These are phyloP conservation scores for Ogataea trehalophila DNA, from an alignment of 805 yeast species.

Conservation along the genomic window DNA sequence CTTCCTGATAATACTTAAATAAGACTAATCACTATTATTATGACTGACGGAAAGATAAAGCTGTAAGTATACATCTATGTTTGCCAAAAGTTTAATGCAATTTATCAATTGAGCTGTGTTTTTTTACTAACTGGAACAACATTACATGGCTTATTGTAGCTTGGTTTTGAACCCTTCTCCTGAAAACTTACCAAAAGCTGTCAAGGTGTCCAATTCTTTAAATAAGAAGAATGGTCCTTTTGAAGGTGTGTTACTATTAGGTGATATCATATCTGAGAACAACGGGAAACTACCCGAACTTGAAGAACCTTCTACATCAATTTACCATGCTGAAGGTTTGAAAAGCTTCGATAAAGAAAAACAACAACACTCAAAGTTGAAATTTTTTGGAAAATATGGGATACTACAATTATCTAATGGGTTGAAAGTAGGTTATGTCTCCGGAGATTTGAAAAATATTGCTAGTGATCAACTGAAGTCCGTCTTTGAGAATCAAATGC, in stretches of 20 bases:
- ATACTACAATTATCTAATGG: conserved; percentile 39
- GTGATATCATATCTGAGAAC: conserved; percentile 33
- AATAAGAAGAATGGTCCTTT: conserved; percentile 64
- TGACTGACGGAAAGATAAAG: conserved; percentile 3
- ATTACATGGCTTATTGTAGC: conserved; percentile 5
- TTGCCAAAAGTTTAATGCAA: not conserved
- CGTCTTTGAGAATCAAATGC: conserved; percentile 18
- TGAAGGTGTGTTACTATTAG: conserved; percentile 48
- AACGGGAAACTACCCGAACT: conserved; percentile 1
- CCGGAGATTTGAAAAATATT: conserved; percentile 31
- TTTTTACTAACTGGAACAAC: not conserved
- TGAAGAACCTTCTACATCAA: conserved; percentile 18
- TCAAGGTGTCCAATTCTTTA: conserved; percentile 42
- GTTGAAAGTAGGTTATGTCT: conserved; percentile 42
- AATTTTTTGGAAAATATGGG: conserved; percentile 32
- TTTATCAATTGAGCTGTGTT: not conserved
- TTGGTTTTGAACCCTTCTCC: conserved; percentile 45
- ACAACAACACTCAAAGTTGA: conserved; percentile 23
- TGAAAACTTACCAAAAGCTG: conserved; percentile 36
- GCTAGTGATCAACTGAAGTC: conserved; percentile 9
- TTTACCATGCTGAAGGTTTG: conserved; percentile 25
- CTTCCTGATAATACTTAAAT: no score
- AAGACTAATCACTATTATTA: not conserved
- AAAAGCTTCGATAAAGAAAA: not conserved
- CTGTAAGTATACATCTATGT: conserved; percentile 1